Conservation (phyloP, 2,329 filamentous ascomycete genomes). For the Balansia obtecta region DNA sequence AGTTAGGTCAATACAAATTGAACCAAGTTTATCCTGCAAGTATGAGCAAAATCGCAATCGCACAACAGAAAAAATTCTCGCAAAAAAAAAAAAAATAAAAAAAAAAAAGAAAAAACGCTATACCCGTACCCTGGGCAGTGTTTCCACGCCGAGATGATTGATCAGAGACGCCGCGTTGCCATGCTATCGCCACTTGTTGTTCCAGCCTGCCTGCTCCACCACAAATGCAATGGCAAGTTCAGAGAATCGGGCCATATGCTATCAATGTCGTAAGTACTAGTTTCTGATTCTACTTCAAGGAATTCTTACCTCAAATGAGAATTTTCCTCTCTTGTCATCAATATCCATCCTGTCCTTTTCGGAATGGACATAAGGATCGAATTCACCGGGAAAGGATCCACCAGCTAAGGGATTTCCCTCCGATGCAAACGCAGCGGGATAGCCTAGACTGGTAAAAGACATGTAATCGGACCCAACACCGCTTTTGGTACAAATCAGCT, state of each 20-base stretch:
- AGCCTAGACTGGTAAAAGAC: conserved; percentile 27
- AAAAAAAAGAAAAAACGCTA: too few species aligned
- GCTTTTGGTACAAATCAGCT: conserved; percentile 11
- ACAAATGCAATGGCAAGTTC: conserved; percentile 27
- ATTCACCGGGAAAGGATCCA: conserved; percentile 18
- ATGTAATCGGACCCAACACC: conserved; percentile 28
- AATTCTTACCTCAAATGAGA: conserved; percentile 23
- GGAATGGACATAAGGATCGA: conserved; percentile 26
- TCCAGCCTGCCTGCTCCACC: conserved; percentile 27
- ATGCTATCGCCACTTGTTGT: conserved; percentile 23
- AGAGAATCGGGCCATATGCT: conserved; percentile 28
- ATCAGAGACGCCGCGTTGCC: background rate
- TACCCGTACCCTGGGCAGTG: too few species aligned
- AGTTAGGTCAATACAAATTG: too few species aligned
- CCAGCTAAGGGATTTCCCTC: conserved; percentile 23
- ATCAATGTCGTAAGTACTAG: background rate
- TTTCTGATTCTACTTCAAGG: background rate
- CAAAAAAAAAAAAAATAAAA: too few species aligned
- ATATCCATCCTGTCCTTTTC: conserved; percentile 24
- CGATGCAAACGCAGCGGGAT: conserved; percentile 24
- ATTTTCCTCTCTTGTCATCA: conserved; percentile 24
- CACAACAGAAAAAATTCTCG: too few species aligned
- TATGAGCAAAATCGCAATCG: too few species aligned
- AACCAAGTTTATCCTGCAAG: too few species aligned
- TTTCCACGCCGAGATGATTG: too few species aligned